phyloP scores from a whole-genome alignment of 768 basidiomycete genomes.

The Cystobasidium ongulense region DNA sequence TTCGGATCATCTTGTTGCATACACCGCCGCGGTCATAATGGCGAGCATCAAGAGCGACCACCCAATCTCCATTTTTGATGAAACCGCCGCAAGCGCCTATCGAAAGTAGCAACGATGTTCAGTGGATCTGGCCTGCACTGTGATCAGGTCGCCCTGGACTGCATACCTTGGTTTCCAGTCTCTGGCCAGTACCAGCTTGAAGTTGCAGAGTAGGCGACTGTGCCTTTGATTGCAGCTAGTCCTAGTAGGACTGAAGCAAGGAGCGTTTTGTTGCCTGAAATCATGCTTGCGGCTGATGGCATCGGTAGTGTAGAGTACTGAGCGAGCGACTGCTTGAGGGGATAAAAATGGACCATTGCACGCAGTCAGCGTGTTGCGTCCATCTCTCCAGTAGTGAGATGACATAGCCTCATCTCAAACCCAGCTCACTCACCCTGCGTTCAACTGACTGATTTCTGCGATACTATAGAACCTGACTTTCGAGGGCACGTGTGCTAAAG shows the following conservation, averaged over 20 bases:
- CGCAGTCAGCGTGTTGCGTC: background rate
- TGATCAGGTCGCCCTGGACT: too few relatives aligned
- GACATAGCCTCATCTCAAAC: background rate
- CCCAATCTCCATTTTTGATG: background rate
- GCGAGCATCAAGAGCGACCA: constrained; percentile 7
- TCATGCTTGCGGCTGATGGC: background rate
- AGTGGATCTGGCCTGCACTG: too few relatives aligned
- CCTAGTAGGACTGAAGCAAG: background rate
- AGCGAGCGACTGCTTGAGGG: too few relatives aligned
- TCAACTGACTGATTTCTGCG: background rate
- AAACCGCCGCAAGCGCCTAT: background rate
- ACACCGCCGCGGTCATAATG: constrained; percentile 7
- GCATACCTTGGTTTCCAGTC: background rate
- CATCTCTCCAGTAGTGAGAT: background rate
- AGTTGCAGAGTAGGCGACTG: background rate
- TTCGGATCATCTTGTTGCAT: background rate
- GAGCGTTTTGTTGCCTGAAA: too few relatives aligned
- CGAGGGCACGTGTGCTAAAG: background rate
- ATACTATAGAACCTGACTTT: background rate
- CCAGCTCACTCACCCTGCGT: background rate
- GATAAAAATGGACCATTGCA: too few relatives aligned
- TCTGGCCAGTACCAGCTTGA: background rate
- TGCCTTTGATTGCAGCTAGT: background rate
- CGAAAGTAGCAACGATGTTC: background rate
- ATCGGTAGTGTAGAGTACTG: background rate